Conservation (phyloP, 306 rosid species). For the Corylus avellana region DNA sequence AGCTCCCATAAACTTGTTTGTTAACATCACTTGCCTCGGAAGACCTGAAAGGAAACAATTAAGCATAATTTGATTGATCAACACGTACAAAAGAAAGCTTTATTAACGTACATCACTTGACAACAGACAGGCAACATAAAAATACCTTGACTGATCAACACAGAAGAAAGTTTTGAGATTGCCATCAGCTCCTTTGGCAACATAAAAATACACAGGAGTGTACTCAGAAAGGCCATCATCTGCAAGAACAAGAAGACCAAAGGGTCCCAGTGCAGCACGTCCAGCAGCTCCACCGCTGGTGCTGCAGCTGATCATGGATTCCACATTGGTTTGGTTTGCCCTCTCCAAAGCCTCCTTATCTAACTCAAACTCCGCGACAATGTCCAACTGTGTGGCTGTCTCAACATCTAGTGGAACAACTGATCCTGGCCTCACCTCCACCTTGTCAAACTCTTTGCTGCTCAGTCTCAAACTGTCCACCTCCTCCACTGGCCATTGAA, state of each 20-base stretch:
- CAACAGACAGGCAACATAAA: neutral
- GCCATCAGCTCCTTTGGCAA: conserved; percentile 60
- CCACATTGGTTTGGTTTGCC: conserved; percentile 28
- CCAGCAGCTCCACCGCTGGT: conserved; percentile 56
- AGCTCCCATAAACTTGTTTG: conserved; percentile 57
- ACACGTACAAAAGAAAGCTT: too few relatives aligned
- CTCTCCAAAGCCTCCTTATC: conserved; percentile 59
- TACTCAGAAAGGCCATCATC: conserved; percentile 63
- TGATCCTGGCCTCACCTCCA: conserved; percentile 60
- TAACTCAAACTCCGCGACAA: conserved; percentile 77
- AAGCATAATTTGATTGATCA: neutral
- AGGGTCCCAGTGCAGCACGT: conserved; percentile 89
- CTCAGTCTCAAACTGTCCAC: conserved; percentile 63
- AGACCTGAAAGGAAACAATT: conserved; percentile 43
- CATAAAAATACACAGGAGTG: conserved; percentile 79
- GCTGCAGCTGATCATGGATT: conserved; percentile 54
- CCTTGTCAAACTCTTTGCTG: conserved; percentile 41
- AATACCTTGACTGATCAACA: conserved; percentile 68
- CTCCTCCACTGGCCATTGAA: conserved; percentile 91
- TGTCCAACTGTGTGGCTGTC: conserved; percentile 85
- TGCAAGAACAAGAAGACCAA: conserved; percentile 81
- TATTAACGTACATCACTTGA: neutral
- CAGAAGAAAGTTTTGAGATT: conserved; percentile 62
- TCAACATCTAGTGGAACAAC: conserved; percentile 55
- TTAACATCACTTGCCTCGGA: conserved; percentile 69